These are phyloP conservation scores for Fusarium sp. DNA, from an alignment of 2,329 filamentous ascomycete genomes.

Conservation along the genomic window DNA sequence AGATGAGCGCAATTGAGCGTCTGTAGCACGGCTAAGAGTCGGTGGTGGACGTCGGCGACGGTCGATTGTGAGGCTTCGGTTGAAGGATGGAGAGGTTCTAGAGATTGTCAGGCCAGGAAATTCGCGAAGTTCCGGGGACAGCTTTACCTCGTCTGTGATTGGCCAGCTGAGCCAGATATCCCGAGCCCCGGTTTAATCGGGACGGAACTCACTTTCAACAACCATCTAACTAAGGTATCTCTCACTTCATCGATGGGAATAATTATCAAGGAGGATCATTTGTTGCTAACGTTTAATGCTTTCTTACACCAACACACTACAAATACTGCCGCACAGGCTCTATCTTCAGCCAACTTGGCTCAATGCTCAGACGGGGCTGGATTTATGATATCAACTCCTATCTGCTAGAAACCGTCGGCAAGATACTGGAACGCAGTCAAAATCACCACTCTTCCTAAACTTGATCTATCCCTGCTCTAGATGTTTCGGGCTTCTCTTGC, in stretches of 20 bases:
- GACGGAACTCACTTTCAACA: not conserved
- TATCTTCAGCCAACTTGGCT: not conserved
- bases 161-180: constrained; percentile 22
- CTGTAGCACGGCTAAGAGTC: constrained; percentile 35
- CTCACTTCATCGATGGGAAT: not conserved
- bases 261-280: not conserved
- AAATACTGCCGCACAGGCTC: not conserved
- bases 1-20: constrained; percentile 45
- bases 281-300: not conserved
- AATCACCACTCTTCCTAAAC: not conserved
- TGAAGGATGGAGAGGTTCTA: constrained; percentile 44
- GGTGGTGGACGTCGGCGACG: constrained; percentile 41
- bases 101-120: constrained; percentile 48
- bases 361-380: not conserved
- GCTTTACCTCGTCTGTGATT: constrained; percentile 47
- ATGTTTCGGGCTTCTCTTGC: not conserved
- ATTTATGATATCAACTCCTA: not conserved
- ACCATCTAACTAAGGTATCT: not conserved
- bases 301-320: not conserved
- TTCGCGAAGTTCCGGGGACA: constrained; percentile 47
- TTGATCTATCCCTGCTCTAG: constrained; percentile 7
- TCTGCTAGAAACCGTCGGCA: not conserved
- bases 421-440: not conserved
- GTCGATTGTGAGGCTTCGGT: constrained; percentile 41
- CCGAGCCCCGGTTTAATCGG: constrained; percentile 36